Evolutionary conservation across 2,329 filamentous ascomycete species (phyloP).

Genomic region (Xylaria sp.): DNA sequence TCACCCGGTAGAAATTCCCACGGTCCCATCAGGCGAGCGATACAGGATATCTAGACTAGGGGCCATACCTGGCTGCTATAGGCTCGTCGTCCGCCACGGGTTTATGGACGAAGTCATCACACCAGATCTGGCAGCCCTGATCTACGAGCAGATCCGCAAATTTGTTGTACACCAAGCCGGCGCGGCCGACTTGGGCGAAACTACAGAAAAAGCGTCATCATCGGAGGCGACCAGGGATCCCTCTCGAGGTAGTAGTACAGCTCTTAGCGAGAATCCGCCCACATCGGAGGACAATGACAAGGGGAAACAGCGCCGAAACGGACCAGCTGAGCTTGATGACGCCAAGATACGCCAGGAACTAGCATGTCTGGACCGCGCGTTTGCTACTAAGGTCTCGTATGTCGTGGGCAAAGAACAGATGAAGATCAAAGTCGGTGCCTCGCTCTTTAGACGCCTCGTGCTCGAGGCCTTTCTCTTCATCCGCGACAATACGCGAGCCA

Average conservation of each 20-base stretch:
- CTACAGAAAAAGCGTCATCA: slow-evolving; percentile 28
- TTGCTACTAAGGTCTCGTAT: slow-evolving; percentile 63
- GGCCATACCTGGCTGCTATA: slow-evolving; percentile 72
- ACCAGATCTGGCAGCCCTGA: slow-evolving; percentile 68
- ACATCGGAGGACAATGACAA: slow-evolving; percentile 12
- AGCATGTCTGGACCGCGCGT: slow-evolving; percentile 57
- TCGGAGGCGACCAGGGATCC: slow-evolving; percentile 16
- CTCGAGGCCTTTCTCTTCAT: slow-evolving; percentile 71
- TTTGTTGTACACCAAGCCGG: slow-evolving; percentile 57
- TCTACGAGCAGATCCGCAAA: slow-evolving; percentile 68
- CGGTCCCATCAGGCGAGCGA: slow-evolving; percentile 60
- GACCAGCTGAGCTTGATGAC: slow-evolving; percentile 44
- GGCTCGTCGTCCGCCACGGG: slow-evolving; percentile 75
- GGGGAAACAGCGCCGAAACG: slow-evolving; percentile 23
- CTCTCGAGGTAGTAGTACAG: slow-evolving; percentile 25
- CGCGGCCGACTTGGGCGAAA: slow-evolving; percentile 21
- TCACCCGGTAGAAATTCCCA: slow-evolving; percentile 69
- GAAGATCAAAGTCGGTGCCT: slow-evolving; percentile 55
- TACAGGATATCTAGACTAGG: slow-evolving; percentile 58
- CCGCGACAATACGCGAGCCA: slow-evolving; percentile 72
- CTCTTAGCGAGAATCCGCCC: slow-evolving; percentile 18
- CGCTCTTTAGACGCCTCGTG: slow-evolving; percentile 57
- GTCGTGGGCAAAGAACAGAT: slow-evolving; percentile 72
- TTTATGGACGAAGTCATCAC: slow-evolving; percentile 78
- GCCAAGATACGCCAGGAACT: slow-evolving; percentile 53